Evolutionary conservation across 768 basidiomycete genomes (phyloP), one percentile per base, ranked within the genome.

Genomic region (Panellus pusillus): DNA sequence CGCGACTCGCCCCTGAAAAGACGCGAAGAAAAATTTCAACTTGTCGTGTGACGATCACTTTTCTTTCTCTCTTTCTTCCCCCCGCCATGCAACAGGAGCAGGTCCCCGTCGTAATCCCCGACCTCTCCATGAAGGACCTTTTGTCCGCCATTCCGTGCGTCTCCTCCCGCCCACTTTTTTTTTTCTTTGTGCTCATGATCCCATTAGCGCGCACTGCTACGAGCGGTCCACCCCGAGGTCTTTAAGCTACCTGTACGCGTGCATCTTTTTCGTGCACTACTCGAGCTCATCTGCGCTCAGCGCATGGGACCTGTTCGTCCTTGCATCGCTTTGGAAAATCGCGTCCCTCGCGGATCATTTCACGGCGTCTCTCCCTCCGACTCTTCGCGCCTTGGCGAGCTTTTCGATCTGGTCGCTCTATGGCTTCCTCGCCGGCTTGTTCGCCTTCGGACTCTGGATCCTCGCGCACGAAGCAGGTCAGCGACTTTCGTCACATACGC

Each of bases 71-170:
- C 51, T 44, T 49, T 9, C 40, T 42, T 43, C 42, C 19, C 46
- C 8, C 28, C 29, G 14, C 3, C 9, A 35, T 35, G n/a, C 28
- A 41, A 55, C 35, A 49, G 32, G 75, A 85, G 60, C 89, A 89
- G 72, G 79, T 73, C 38, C 75, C 78, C 43, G 79, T 82, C 54
- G 63, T 78, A 14, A 86, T 96, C 58, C 93, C 93, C 18, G 86
- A 91, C 75, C 81, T 93, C 57, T 79, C 89, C 37, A 81, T 95
- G 71, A 97, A 95, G 75, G 90, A 97, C 63, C 68, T 96, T 60
- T 78, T 95, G 47, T 81, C 81, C 41, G 81, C 79, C n/a, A 94
- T 97, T 66, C 93, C 93, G 84, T 91, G 65, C 58, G 87, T 79
- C 28, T 43, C 55, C 36, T 50, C 38, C 39, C 31, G 18, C 15